Conservation (phyloP, 495 filamentous ascomycete species). For the Hypoxylon subgilvum region DNA sequence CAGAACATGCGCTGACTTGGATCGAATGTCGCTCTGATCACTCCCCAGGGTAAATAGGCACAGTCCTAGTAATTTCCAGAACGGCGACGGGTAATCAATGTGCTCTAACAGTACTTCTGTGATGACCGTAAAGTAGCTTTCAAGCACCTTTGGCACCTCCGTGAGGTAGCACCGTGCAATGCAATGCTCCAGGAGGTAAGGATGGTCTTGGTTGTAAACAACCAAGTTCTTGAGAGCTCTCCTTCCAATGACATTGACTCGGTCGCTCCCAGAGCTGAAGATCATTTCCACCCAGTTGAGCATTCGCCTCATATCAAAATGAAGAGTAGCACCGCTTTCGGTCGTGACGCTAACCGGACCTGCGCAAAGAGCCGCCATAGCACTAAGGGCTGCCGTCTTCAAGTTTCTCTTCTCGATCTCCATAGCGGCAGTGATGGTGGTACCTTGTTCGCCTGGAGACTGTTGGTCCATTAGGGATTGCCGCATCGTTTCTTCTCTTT, state of each 20-base stretch:
- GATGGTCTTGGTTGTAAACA: constrained; percentile 83
- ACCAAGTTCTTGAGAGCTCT: constrained; percentile 90
- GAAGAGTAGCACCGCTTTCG: constrained; percentile 78
- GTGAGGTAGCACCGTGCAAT: constrained; percentile 86
- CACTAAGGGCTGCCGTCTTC: constrained; percentile 85
- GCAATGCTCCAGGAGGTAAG: constrained; percentile 82
- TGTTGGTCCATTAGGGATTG: constrained; percentile 74
- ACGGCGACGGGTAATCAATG: constrained; percentile 76
- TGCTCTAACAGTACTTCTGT: constrained; percentile 83
- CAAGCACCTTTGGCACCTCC: constrained; percentile 78
- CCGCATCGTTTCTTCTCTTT: constrained; percentile 86
- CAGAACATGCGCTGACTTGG: constrained; percentile 85
- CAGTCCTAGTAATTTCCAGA: constrained; percentile 87
- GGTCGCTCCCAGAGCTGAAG: constrained; percentile 86
- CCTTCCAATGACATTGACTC: constrained; percentile 88
- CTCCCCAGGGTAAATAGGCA: constrained; percentile 91
- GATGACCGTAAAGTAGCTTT: constrained; percentile 95
- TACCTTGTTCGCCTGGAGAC: constrained; percentile 68
- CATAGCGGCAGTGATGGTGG: constrained; percentile 81
- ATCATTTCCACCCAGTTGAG: constrained; percentile 94
- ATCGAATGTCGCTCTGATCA: constrained; percentile 82
- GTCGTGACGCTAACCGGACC: constrained; percentile 88
- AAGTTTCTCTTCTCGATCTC: constrained; percentile 96
- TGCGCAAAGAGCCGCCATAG: constrained; percentile 93
- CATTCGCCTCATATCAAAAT: constrained; percentile 91